Evolutionary conservation across 2,329 filamentous ascomycete species (phyloP).

Genomic region (Gaeumannomyces sp.): DNA sequence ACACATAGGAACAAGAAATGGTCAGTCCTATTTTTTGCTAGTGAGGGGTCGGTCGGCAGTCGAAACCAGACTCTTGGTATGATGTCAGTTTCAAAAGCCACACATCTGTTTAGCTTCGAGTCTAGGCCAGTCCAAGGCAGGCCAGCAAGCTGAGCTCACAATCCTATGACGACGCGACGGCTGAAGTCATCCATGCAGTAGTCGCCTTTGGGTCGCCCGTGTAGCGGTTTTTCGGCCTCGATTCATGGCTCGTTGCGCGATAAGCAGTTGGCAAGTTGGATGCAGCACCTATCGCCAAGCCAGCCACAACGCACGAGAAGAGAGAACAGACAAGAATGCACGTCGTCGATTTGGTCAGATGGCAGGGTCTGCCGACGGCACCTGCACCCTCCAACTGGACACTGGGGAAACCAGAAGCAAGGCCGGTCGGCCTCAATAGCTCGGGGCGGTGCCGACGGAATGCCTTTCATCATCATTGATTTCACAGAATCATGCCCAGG

Average conservation of each 20-base stretch:
- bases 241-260: not conserved
- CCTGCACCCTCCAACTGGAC: not conserved
- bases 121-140: not conserved
- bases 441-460: not conserved
- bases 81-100: slow-evolving; percentile 1
- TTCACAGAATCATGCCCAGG: not conserved
- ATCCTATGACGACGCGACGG: not conserved
- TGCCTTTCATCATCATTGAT: not conserved
- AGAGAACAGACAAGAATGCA: not conserved
- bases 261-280: not conserved
- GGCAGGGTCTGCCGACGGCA: not conserved
- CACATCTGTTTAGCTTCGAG: not conserved
- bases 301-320: not conserved
- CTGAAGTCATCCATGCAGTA: not conserved
- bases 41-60: not conserved
- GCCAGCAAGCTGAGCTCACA: not conserved
- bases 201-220: not conserved
- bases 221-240: not conserved
- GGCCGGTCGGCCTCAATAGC: not conserved
- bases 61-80: not conserved
- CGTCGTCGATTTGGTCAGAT: not conserved
- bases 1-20: not conserved
- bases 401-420: not conserved
- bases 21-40: not conserved
- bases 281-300: too few relatives aligned